A percentile compares a stretch with the other conserved stretches of the same genome.
phyloP scores from a whole-genome alignment of 2,329 filamentous ascomycete genomes.

The Fonsecaea multimorphosa region DNA sequence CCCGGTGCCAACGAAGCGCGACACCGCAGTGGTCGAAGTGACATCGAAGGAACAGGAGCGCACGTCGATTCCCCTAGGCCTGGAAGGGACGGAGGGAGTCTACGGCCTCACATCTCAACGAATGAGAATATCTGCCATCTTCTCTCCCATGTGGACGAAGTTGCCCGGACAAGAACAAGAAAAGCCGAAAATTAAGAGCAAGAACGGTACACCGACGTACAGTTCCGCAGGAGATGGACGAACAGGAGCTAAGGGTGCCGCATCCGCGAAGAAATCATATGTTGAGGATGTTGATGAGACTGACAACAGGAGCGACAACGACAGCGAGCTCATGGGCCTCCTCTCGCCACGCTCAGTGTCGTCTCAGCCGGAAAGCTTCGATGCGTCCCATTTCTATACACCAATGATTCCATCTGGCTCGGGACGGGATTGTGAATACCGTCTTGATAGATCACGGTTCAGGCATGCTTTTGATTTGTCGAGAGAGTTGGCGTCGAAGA shows the following conservation, averaged over 20 bases:
- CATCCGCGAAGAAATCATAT: not conserved
- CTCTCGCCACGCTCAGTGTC: slow-evolving; percentile 4
- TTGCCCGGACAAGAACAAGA: not conserved
- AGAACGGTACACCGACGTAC: not conserved
- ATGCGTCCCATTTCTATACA: slow-evolving; percentile 13
- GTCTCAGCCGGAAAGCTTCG: not conserved
- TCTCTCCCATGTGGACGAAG: slow-evolving; percentile 8
- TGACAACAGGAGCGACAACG: not conserved
- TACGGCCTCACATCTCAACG: not conserved
- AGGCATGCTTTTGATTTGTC: not conserved
- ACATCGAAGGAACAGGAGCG: not conserved
- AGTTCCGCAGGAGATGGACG: not conserved
- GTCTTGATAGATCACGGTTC: slow-evolving; percentile 14
- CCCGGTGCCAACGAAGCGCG: not conserved
- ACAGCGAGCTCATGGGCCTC: slow-evolving; percentile 15
- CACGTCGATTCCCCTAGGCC: not conserved
- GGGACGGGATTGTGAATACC: slow-evolving; percentile 6
- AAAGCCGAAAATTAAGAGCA: slow-evolving; percentile 9
- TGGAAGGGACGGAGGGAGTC: not conserved
- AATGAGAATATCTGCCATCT: slow-evolving; percentile 7
- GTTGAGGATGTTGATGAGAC: slow-evolving; percentile 12
- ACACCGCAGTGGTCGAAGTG: not conserved
- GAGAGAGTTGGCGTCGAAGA: not conserved
- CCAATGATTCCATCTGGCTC: slow-evolving; percentile 4
- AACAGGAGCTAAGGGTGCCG: not conserved